phyloP scores from a whole-genome alignment of 768 basidiomycete species.

The Amanita thiersii region DNA sequence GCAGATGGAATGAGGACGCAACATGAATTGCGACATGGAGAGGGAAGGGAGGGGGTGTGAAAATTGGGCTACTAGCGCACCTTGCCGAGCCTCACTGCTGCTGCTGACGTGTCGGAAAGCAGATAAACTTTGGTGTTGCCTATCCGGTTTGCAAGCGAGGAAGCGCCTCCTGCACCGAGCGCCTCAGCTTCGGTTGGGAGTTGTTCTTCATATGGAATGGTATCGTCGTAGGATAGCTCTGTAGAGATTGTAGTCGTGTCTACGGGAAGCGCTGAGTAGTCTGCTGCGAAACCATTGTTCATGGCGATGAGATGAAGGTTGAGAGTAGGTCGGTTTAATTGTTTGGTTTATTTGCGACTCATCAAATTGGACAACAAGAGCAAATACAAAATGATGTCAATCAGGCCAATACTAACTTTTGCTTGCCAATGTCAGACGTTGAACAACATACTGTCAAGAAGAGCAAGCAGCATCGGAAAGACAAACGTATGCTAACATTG shows the following conservation, averaged over 20 bases:
- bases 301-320: slow-evolving; percentile 20
- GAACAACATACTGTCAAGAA: slow-evolving; percentile 52
- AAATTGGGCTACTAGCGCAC: slow-evolving; percentile 53
- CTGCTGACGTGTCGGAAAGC: slow-evolving; percentile 54
- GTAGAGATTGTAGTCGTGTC: slow-evolving; percentile 20
- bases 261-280: background rate
- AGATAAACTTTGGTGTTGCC: slow-evolving; percentile 70
- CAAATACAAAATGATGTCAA: background rate
- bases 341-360: slow-evolving; percentile 4
- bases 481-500: slow-evolving; percentile 66
- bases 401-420: background rate
- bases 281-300: slow-evolving; percentile 34
- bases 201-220: slow-evolving; percentile 51
- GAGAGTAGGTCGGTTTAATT: slow-evolving; percentile 10
- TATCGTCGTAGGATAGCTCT: slow-evolving; percentile 47
- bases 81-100: slow-evolving; percentile 56
- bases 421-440: slow-evolving; percentile 31
- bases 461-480: slow-evolving; percentile 87
- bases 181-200: slow-evolving; percentile 21
- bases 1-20: too few relatives aligned
- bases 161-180: slow-evolving; percentile 19
- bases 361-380: slow-evolving; percentile 4
- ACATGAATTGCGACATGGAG: too few relatives aligned
- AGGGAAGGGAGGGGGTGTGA: too few relatives aligned
- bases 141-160: slow-evolving; percentile 58